These are phyloP conservation scores for Lodderomyces jiufengensis DNA, from an alignment of 1,139 yeast species.

Conservation along the genomic window DNA sequence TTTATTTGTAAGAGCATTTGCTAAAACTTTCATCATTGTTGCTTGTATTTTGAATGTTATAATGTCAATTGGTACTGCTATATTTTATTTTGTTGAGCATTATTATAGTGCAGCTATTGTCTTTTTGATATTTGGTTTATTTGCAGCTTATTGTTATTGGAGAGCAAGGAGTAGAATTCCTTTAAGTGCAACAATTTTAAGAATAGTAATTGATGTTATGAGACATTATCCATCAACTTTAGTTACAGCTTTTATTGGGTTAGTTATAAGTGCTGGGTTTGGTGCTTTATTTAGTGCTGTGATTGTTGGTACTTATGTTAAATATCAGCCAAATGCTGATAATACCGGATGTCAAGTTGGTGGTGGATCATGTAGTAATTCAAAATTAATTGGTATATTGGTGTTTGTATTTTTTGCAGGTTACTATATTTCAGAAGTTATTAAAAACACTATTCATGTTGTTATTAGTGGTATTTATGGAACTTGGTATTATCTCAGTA, in stretches of 20 bases:
- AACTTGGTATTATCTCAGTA: conserved; percentile 82
- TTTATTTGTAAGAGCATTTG: conserved; percentile 58
- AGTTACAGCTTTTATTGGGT: conserved; percentile 60
- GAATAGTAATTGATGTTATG: conserved; percentile 74
- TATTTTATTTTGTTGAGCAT: conserved; percentile 59
- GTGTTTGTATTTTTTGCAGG: conserved; percentile 83
- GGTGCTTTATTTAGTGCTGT: conserved; percentile 63
- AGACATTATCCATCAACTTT: conserved; percentile 67
- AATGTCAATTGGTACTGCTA: conserved; percentile 71
- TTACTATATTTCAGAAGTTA: conserved; percentile 78
- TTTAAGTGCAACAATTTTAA: conserved; percentile 70
- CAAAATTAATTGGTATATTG: conserved; percentile 62
- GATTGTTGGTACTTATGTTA: conserved; percentile 72
- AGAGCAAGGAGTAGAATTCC: conserved; percentile 64
- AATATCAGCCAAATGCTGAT: conserved; percentile 46
- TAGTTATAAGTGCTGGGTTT: conserved; percentile 61
- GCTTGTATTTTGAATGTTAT: conserved; percentile 68
- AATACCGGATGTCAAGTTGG: conserved; percentile 40
- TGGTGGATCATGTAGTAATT: conserved; percentile 66
- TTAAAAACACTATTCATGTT: conserved; percentile 80
- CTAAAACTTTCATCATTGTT: conserved; percentile 63
- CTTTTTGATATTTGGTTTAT: conserved; percentile 57
- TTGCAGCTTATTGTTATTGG: conserved; percentile 75
- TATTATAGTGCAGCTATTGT: conserved; percentile 82
- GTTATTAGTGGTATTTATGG: conserved; percentile 86